A percentile compares a stretch with the other conserved stretches of the same genome.
phyloP scores from a whole-genome alignment of 2,329 filamentous ascomycete species.

The Chrysosporium queenslandicum region DNA sequence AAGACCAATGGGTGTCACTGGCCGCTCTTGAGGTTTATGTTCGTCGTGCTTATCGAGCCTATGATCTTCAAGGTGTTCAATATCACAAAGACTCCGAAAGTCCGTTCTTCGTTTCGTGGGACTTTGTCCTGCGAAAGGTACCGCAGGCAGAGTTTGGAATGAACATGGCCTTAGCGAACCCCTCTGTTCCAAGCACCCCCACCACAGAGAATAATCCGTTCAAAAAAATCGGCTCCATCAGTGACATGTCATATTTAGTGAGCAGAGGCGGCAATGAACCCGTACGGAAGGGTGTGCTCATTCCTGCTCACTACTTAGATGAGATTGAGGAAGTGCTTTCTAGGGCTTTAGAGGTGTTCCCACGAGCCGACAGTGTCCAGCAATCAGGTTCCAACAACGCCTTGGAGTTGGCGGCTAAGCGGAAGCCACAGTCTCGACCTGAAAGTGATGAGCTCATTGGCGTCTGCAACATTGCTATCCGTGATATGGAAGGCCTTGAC shows the following conservation, averaged over 20 bases:
- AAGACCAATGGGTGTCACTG: slow-evolving; percentile 86
- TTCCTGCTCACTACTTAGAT: slow-evolving; percentile 86
- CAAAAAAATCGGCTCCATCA: slow-evolving; percentile 86
- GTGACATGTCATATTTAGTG: slow-evolving; percentile 84
- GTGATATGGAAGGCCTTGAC: slow-evolving; percentile 72
- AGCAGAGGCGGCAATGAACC: slow-evolving; percentile 62
- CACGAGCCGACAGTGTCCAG: slow-evolving; percentile 46
- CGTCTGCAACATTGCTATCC: slow-evolving; percentile 84
- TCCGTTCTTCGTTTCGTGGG: slow-evolving; percentile 79
- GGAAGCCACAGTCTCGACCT: slow-evolving; percentile 48
- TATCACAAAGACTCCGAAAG: slow-evolving; percentile 68
- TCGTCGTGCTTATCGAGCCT: slow-evolving; percentile 91
- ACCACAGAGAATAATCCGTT: slow-evolving; percentile 52
- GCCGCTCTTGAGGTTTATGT: slow-evolving; percentile 94
- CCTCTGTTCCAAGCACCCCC: slow-evolving; percentile 74
- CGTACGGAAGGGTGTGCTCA: slow-evolving; percentile 81
- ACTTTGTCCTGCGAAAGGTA: slow-evolving; percentile 88
- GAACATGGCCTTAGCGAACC: slow-evolving; percentile 61
- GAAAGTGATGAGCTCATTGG: slow-evolving; percentile 64
- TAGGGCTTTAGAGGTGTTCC: slow-evolving; percentile 76
- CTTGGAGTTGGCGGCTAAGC: slow-evolving; percentile 63
- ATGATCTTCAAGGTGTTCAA: slow-evolving; percentile 77
- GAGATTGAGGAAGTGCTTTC: slow-evolving; percentile 80
- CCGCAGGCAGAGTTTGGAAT: slow-evolving; percentile 84
- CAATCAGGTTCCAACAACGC: slow-evolving; percentile 52